These are phyloP conservation scores for Eucommia ulmoides DNA, from an alignment of 257 asterid species.

Conservation along the genomic window DNA sequence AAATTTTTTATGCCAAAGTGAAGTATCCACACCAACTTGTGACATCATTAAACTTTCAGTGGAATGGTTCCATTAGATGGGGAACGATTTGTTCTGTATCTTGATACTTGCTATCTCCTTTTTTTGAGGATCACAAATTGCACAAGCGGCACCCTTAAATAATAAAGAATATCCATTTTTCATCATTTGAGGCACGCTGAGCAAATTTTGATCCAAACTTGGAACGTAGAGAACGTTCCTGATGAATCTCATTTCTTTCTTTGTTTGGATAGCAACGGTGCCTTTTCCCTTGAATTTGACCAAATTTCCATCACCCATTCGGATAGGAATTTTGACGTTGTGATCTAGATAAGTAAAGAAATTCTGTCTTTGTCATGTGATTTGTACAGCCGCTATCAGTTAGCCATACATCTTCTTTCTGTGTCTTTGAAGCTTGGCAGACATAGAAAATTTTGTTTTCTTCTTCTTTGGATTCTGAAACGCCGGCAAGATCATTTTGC, in stretches of 20 bases:
- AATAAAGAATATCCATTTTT: not conserved
- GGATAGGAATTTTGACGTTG: not conserved
- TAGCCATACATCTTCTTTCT: not conserved
- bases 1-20: not conserved
- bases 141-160: not conserved
- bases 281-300: not conserved
- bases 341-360: not conserved
- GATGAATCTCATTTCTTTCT: not conserved
- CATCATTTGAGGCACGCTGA: not conserved
- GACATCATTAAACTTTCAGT: not conserved
- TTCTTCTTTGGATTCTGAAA: not conserved
- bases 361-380: not conserved
- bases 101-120: not conserved
- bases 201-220: not conserved
- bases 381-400: not conserved
- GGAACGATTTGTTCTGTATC: too few species aligned
- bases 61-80: not conserved
- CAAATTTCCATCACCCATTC: not conserved
- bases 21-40: not conserved
- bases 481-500: not conserved
- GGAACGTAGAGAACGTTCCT: not conserved
- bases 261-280: not conserved
- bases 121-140: not conserved
- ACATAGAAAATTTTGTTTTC: not conserved
- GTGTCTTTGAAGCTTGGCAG: not conserved